These are phyloP conservation scores for Aspergillus tamarii DNA, from an alignment of 2,329 filamentous ascomycete species.

Conservation along the genomic window DNA sequence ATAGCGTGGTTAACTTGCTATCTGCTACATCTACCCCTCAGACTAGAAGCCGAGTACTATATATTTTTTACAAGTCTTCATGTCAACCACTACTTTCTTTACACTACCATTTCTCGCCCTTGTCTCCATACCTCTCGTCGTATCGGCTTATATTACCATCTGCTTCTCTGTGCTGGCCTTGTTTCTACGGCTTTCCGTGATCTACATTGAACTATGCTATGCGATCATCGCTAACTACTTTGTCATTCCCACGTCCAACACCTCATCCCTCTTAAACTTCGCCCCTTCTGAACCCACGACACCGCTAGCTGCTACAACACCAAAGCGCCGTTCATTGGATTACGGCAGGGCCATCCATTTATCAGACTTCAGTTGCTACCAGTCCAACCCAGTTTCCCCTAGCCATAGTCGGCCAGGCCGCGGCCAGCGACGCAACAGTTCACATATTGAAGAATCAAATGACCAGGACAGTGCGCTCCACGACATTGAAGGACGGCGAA, in stretches of 20 bases:
- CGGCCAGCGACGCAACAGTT: slow-evolving; percentile 13
- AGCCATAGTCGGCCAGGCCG: slow-evolving; percentile 9
- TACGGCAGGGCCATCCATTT: slow-evolving; percentile 15
- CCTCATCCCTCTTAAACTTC: slow-evolving; percentile 34
- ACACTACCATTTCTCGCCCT: slow-evolving; percentile 65
- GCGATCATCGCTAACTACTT: slow-evolving; percentile 62
- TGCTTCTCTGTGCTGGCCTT: slow-evolving; percentile 64
- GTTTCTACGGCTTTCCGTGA: slow-evolving; percentile 61
- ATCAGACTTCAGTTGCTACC: slow-evolving; percentile 10
- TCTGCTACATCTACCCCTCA: neutral
- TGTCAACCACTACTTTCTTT: slow-evolving; percentile 44
- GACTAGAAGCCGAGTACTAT: neutral
- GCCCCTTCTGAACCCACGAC: slow-evolving; percentile 33
- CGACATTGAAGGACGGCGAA: slow-evolving; percentile 11
- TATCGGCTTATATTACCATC: slow-evolving; percentile 67
- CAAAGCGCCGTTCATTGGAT: slow-evolving; percentile 29
- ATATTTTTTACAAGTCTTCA: slow-evolving; percentile 23
- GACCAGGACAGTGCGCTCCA: slow-evolving; percentile 3
- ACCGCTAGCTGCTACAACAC: slow-evolving; percentile 22
- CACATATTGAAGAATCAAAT: slow-evolving; percentile 8
- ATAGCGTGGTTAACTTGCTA: neutral
- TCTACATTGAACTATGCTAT: slow-evolving; percentile 66
- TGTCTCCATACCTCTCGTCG: slow-evolving; percentile 64
- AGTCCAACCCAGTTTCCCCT: slow-evolving; percentile 1
- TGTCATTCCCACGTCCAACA: slow-evolving; percentile 34